phyloP scores from a whole-genome alignment of 306 rosid species.

The Casuarina cunninghamiana region DNA sequence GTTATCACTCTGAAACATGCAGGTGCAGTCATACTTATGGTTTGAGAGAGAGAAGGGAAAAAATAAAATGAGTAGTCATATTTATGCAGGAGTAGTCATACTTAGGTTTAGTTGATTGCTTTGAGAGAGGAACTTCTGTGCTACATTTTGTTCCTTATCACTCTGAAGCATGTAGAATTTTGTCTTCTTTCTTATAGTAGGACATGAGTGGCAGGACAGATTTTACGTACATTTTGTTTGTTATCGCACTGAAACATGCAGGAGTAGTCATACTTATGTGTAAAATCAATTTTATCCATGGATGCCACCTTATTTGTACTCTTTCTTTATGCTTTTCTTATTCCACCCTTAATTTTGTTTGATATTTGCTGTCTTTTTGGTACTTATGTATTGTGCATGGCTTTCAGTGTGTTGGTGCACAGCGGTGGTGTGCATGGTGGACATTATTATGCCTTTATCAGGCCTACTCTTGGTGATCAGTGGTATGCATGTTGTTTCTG shows the following conservation, averaged over 20 bases:
- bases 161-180: background rate
- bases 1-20: background rate
- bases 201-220: too few species aligned
- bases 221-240: background rate
- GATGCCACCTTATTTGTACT: background rate
- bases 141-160: background rate
- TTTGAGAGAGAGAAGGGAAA: background rate
- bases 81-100: too few species aligned
- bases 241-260: background rate
- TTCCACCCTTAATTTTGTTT: background rate
- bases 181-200: too few species aligned
- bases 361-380: slow-evolving; percentile 1
- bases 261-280: background rate
- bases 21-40: background rate
- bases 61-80: too few species aligned
- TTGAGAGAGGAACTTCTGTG: background rate
- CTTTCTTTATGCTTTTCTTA: slow-evolving; percentile 1
- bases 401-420: slow-evolving; percentile 91
- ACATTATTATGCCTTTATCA: slow-evolving; percentile 94
- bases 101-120: background rate
- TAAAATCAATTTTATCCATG: background rate
- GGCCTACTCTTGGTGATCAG: slow-evolving; percentile 93
- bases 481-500: slow-evolving; percentile 52
- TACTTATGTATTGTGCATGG: slow-evolving; percentile 32
- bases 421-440: slow-evolving; percentile 99